These are phyloP conservation scores for Citrus trifoliata DNA, from an alignment of 345 rosid species.

Conservation along the genomic window DNA sequence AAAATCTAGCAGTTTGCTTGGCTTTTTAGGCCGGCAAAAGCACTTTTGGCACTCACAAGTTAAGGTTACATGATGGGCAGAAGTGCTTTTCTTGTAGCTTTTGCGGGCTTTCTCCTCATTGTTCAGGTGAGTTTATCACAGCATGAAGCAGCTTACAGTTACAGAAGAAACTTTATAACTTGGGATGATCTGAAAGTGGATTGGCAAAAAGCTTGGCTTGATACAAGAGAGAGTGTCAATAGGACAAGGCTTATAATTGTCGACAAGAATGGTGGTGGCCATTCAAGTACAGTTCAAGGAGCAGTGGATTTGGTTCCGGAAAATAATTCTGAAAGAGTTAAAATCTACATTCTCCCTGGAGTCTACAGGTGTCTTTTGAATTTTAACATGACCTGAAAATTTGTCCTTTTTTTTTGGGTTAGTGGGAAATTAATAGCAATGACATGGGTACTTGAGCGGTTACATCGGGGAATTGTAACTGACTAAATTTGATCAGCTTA, in stretches of 20 bases:
- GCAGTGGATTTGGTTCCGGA: conserved; percentile 79
- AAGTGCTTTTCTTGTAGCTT: conserved; percentile 14
- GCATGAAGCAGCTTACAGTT: background rate
- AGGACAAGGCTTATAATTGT: conserved; percentile 56
- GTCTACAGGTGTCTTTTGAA: conserved; percentile 59
- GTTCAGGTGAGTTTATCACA: conserved; percentile 14
- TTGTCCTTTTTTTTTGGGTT: conserved; percentile 35
- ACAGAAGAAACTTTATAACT: conserved; percentile 34
- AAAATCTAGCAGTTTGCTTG: background rate
- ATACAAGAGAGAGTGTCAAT: conserved; percentile 26
- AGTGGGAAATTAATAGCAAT: conserved; percentile 31
- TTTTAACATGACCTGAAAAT: conserved; percentile 18
- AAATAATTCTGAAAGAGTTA: conserved; percentile 59
- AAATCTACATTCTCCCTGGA: conserved; percentile 78
- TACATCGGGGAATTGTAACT: background rate
- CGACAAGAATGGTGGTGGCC: conserved; percentile 62
- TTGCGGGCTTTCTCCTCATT: background rate
- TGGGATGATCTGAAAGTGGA: conserved; percentile 79
- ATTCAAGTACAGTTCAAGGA: conserved; percentile 81
- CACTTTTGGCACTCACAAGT: background rate
- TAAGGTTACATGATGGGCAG: background rate
- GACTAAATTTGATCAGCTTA: background rate
- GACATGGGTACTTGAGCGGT: conserved; percentile 36
- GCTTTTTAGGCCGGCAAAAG: background rate
- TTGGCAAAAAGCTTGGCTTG: conserved; percentile 20